phyloP scores from a whole-genome alignment of 495 filamentous ascomycete genomes.

The Penicillium lagena region DNA sequence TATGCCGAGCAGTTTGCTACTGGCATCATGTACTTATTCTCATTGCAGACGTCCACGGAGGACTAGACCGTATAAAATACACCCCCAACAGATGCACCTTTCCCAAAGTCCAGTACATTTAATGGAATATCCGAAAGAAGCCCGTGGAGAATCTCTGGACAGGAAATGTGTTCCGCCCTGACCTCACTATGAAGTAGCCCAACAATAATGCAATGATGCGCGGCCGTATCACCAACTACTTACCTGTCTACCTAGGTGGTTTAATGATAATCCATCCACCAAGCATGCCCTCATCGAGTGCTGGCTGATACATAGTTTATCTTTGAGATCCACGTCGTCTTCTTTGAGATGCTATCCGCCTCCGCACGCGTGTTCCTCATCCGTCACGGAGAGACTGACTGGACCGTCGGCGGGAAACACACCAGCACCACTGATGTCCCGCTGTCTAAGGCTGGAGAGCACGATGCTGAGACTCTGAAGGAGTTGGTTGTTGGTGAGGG shows the following conservation, averaged over 20 bases:
- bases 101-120: too few relatives aligned
- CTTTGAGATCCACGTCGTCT: background rate
- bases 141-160: background rate
- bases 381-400: slow-evolving; percentile 27
- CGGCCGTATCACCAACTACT: background rate
- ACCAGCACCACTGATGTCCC: slow-evolving; percentile 4
- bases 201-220: background rate
- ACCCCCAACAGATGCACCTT: too few relatives aligned
- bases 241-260: too few relatives aligned
- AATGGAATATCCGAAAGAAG: background rate
- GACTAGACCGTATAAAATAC: too few relatives aligned
- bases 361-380: slow-evolving; percentile 24
- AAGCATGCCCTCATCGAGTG: background rate
- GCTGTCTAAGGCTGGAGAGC: background rate
- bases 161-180: background rate
- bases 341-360: slow-evolving; percentile 11
- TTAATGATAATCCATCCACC: background rate
- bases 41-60: background rate
- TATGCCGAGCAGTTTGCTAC: background rate
- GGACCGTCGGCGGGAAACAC: slow-evolving; percentile 12
- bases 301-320: background rate
- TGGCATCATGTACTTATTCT: background rate
- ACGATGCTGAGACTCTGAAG: background rate
- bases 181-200: slow-evolving; percentile 1
- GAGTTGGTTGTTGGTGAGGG: background rate